These are phyloP conservation scores for Solanum appendiculatum DNA, from an alignment of 257 asterid genomes.

Conservation along the genomic window DNA sequence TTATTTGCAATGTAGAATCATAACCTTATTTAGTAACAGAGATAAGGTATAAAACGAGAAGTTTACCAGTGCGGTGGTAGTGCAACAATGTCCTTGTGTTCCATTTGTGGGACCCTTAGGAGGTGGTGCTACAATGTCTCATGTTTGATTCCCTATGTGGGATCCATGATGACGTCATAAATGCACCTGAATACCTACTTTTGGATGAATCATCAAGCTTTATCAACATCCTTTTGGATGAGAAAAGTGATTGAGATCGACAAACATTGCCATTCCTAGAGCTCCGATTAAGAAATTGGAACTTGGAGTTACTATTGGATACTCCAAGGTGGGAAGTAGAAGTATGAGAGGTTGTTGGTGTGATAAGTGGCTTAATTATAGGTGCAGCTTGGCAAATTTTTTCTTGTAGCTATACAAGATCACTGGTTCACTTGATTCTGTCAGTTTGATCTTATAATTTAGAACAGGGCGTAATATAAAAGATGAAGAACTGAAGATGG, in stretches of 20 bases:
- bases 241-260: neutral
- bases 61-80: neutral
- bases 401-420: neutral
- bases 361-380: neutral
- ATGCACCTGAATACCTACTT: neutral
- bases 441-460: neutral
- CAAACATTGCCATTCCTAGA: neutral
- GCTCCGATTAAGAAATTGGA: neutral
- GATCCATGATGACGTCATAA: neutral
- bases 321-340: neutral
- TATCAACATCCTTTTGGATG: neutral
- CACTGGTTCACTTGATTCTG: neutral
- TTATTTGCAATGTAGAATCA: neutral
- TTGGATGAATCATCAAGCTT: neutral
- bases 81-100: neutral
- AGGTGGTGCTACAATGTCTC: neutral
- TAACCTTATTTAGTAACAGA: neutral
- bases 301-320: neutral
- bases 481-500: neutral
- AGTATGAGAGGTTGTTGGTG: neutral
- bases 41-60: neutral
- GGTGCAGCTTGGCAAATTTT: neutral
- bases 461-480: neutral
- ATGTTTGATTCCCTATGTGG: neutral
- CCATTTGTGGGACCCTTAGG: neutral